Evolutionary conservation across 331 rosid genomes (phyloP).

Genomic region (Pyracantha coccinea): DNA sequence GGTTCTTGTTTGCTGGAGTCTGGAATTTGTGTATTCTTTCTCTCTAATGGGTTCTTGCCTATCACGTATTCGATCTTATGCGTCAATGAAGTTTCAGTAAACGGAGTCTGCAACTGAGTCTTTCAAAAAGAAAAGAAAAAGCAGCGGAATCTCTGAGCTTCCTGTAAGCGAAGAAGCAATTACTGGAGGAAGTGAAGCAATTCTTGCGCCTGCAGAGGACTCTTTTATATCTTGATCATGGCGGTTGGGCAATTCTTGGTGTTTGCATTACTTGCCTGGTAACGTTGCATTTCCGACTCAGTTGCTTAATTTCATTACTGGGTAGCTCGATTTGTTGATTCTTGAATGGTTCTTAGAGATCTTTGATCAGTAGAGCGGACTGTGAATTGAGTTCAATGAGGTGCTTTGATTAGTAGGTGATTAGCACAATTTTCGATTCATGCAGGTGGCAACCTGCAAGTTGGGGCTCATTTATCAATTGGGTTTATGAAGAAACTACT

Average conservation of each 20-base stretch:
- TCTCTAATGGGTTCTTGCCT: too few relatives aligned
- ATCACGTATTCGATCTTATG: too few relatives aligned
- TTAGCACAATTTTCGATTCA: not conserved
- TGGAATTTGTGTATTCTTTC: too few relatives aligned
- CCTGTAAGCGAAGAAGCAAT: too few relatives aligned
- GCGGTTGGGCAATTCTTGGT: conserved; percentile 3
- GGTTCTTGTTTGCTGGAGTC: too few relatives aligned
- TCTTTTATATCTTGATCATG: not conserved
- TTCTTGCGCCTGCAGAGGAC: not conserved
- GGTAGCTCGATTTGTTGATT: not conserved
- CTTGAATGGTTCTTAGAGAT: not conserved
- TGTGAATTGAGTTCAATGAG: not conserved
- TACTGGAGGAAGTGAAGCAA: too few relatives aligned
- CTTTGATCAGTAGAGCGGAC: not conserved
- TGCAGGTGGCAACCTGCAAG: not conserved
- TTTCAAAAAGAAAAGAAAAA: too few relatives aligned
- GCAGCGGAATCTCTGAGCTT: too few relatives aligned
- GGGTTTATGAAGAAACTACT: too few relatives aligned
- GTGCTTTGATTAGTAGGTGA: not conserved
- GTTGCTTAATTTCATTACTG: not conserved
- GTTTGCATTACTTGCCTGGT: conserved; percentile 13
- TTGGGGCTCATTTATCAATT: too few relatives aligned
- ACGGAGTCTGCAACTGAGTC: too few relatives aligned
- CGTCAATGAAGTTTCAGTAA: too few relatives aligned
- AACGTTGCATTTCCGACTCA: not conserved